phyloP scores from a whole-genome alignment of 345 rosid species.

The Camelina neglecta region DNA sequence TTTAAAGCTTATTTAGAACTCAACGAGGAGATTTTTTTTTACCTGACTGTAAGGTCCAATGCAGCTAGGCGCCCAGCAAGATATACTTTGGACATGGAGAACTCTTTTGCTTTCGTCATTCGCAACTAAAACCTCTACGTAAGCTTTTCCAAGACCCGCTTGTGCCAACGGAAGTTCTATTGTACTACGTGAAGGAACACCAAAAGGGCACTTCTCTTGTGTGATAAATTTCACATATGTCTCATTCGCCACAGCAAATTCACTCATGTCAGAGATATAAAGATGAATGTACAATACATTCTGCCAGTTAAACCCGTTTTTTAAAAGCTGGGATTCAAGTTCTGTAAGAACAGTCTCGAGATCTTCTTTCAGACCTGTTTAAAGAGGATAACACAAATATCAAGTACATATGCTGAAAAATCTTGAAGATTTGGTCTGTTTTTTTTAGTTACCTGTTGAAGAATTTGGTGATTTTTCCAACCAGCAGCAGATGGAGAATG shows the following conservation, averaged over 20 bases:
- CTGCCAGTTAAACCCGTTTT: constrained; percentile 70
- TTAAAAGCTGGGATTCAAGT: constrained; percentile 62
- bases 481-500: constrained; percentile 87
- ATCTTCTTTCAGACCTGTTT: constrained; percentile 77
- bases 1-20: background rate
- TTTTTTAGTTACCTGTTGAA: constrained; percentile 60
- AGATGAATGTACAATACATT: constrained; percentile 88
- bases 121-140: constrained; percentile 77
- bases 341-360: constrained; percentile 60
- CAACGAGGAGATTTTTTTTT: background rate
- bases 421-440: constrained; percentile 3
- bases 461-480: constrained; percentile 56
- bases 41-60: constrained; percentile 99
- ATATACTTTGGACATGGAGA: constrained; percentile 95
- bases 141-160: constrained; percentile 78
- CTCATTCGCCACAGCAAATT: constrained; percentile 77
- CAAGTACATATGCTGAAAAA: background rate
- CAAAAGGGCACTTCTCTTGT: constrained; percentile 85
- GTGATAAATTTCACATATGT: constrained; percentile 85
- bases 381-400: constrained; percentile 3
- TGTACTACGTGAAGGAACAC: constrained; percentile 99
- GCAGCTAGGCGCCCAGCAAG: constrained; percentile 99
- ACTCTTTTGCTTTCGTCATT: constrained; percentile 77
- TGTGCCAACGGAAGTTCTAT: constrained; percentile 81
- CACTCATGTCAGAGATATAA: constrained; percentile 85